A percentile compares a stretch with the other conserved stretches of the same genome.
Evolutionary conservation across 441 rosid genomes (phyloP).

Genomic region (Erodium trifolium): DNA sequence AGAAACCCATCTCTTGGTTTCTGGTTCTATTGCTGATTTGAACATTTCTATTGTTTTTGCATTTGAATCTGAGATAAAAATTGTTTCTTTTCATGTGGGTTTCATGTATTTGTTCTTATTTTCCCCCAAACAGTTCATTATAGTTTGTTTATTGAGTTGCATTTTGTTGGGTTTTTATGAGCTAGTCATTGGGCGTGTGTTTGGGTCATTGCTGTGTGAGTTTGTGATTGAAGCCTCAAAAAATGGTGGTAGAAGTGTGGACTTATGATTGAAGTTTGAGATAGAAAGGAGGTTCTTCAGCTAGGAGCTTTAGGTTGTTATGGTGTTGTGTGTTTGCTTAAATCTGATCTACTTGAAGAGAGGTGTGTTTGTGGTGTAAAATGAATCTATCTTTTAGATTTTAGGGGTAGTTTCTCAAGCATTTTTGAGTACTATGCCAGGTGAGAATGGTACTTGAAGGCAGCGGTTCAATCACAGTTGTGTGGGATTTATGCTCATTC

Average conservation of each 20-base stretch:
- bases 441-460: neutral
- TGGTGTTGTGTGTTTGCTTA: neutral
- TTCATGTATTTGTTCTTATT: neutral
- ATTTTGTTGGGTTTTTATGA: neutral
- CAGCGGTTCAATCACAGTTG: neutral
- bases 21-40: neutral
- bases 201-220: neutral
- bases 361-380: conserved; percentile 1
- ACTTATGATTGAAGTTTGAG: neutral
- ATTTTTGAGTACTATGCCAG: neutral
- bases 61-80: no score
- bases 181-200: neutral
- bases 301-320: neutral
- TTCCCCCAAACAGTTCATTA: neutral
- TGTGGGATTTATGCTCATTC: neutral
- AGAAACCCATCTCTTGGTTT: neutral
- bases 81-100: neutral
- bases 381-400: no score
- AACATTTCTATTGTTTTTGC: neutral
- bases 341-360: neutral
- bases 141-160: neutral
- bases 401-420: no score
- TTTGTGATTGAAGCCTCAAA: neutral
- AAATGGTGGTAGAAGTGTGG: neutral
- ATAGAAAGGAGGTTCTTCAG: neutral